Base-by-base conservation (phyloP, 495 filamentous ascomycete genomes). In the Neurospora sp. region DNA sequence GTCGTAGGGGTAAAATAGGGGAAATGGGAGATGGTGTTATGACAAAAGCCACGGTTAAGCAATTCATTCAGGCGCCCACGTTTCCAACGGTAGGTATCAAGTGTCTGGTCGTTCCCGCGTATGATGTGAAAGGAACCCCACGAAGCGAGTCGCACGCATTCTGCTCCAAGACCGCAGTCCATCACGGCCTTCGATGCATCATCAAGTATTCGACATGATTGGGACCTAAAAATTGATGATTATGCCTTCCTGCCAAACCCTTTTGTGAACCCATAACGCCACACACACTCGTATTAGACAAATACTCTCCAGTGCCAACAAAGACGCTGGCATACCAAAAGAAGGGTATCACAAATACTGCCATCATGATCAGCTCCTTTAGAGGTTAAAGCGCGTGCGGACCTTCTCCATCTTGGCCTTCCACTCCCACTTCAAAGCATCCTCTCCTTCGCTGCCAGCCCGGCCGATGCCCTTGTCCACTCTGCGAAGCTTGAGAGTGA, bases 311-410 rank as follows among this genome's bases (percentile, higher is more conserved):
- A 65, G 53, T 18, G 14, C 27, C 53, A 65, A 65, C 14, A 16
- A 3, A 65, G 12, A 37, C 27, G 7, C 3, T 37, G 53, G 27
- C 27, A 65, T 35, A 35, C 27, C 14, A 7, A 65, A 65, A 65
- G 10, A 61, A 27, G 71, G 73, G 73, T 70, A 74, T 74, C 71
- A 73, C 44, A 20, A 68, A 41, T 44, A 70, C 35, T 35, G 41
- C 7, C 16, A 41, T 71, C 39, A 59, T 70, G 37, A 22, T 71
- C 40, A 16, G 5, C 31, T 20, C 44, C 16, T 27, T 79, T 84
- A 98, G 72, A 98, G 86, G 80, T 95, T 93, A 81, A 98, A 99
- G 83, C 91, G 91, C 72, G 94, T 99, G 77, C 96, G 86, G 82
- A 90, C 81, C 84, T 97, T 98, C 85, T 99, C 96, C 91, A 94